A percentile compares a stretch with the other conserved stretches of the same genome.
These are phyloP conservation scores for Amoebophrya sp. DNA, from an alignment of 169 alveolate species.

Conservation along the genomic window DNA sequence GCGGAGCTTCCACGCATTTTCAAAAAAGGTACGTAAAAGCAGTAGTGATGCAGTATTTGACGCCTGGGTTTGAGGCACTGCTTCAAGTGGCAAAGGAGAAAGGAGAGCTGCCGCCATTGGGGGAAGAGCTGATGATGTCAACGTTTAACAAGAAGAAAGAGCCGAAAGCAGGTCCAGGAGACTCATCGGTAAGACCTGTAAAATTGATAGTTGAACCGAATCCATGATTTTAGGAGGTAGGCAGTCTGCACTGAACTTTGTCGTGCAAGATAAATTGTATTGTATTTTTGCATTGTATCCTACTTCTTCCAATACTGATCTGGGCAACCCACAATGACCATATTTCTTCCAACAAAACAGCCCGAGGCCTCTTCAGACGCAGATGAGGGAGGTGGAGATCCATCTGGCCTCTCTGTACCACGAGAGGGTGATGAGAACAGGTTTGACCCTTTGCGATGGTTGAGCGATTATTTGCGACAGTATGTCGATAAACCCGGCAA, in stretches of 20 bases:
- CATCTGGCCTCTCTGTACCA: too few relatives aligned
- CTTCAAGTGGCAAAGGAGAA: not conserved
- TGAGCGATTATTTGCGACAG: not conserved
- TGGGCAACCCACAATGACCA: not conserved
- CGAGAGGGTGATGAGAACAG: not conserved
- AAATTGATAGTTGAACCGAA: too few relatives aligned
- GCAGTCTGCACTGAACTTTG: not conserved
- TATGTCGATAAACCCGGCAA: not conserved
- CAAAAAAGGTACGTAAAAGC: conserved; percentile 13
- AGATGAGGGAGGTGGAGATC: not conserved
- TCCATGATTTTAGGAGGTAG: not conserved
- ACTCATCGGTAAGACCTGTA: too few relatives aligned
- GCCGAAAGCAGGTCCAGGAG: too few relatives aligned
- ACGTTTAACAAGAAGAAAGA: too few relatives aligned
- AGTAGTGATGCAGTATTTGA: not conserved
- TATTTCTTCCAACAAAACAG: not conserved
- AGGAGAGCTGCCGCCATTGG: not conserved
- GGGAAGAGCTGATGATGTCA: too few relatives aligned
- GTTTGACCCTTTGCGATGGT: not conserved
- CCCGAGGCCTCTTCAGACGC: not conserved
- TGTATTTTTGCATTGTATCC: not conserved
- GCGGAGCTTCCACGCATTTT: too few relatives aligned
- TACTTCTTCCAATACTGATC: not conserved
- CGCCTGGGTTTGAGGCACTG: not conserved
- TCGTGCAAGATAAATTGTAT: not conserved